Base-by-base conservation (phyloP, 2,329 filamentous ascomycete species). In the Cryphonectria japonica region DNA sequence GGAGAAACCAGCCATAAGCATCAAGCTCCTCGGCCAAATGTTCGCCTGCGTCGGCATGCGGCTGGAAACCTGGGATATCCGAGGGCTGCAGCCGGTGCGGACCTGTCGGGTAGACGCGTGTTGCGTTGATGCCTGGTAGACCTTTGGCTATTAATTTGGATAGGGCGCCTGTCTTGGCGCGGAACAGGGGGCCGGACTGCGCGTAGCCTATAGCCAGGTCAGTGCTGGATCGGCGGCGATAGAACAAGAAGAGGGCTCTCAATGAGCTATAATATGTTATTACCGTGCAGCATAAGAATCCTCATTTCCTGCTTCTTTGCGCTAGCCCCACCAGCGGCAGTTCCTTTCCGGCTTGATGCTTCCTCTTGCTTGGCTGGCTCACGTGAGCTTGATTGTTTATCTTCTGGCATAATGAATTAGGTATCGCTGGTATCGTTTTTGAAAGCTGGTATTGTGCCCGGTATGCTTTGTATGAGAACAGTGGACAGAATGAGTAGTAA, bases 211-310 rank as follows among this genome's bases (percentile, higher is more conserved):
- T 29, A 22, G 37, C 16, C 3, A n/a, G 39, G 63, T 72, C 4
- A 68, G 64, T 50, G 26, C 32, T 39, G 2, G 41, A 3, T 6
- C 52, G 0, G 46, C 37, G 11, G 7, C 50, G 13, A n/a, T 4
- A 37, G 11, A 39, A 39, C 37, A 39, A 39, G 7, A 39, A 11
- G 29, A 7, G 46, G 4, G 29, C 37, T 19, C 14, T 32, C 14
- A 11, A 39, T 11, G 11, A 39, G 37, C 37, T 39, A 39, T 39
- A 39, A 39, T 13, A 39, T 39, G 9, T 13, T 9, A 39, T 39
- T 16, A 71, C 69, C 69, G 43, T 71, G 69, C 11, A 71, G 66
- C 69, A 71, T 71, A 4, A 71, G 66, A 37, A 71, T 71, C 34
- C 69, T 71, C 29, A 69, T 32, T 26, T 71, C 69, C 43, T 69